Percentiles rank a stretch among this genome's conserved stretches.
Evolutionary conservation across 148 eudicot genomes (phyloP).

Genomic region (Salicornia ramosissima): DNA sequence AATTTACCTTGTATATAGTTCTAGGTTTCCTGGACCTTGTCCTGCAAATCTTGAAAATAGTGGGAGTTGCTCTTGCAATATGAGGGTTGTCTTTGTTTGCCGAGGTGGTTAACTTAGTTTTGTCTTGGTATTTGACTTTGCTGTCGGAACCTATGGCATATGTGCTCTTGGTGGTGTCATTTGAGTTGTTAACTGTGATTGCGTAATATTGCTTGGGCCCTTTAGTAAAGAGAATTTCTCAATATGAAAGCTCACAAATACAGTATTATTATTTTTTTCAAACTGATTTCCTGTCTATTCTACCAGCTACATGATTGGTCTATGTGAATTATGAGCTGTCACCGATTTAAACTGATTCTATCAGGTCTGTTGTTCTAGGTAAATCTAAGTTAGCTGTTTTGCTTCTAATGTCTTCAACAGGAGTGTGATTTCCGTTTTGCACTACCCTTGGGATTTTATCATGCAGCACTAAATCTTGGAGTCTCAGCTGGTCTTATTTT

Average conservation of each 20-base stretch:
- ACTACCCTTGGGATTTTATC: constrained; percentile 66
- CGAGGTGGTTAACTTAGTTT: no score
- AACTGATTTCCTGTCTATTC: background rate
- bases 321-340: background rate
- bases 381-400: background rate
- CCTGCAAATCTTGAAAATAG: no score
- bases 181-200: background rate
- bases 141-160: no score
- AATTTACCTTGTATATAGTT: no score
- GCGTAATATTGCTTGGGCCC: background rate
- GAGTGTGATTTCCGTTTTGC: constrained; percentile 82
- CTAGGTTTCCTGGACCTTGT: no score
- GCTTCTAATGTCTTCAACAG: constrained; percentile 37
- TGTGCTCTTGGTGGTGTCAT: background rate
- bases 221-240: background rate
- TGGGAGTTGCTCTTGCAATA: no score
- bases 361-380: background rate
- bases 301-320: constrained; percentile 8
- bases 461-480: constrained; percentile 73
- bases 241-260: background rate
- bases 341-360: constrained; percentile 2
- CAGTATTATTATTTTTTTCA: background rate
- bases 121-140: no score
- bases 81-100: no score
- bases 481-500: constrained; percentile 58